Conservation (phyloP, 345 rosid species). For the Bruguiera parviflora region DNA sequence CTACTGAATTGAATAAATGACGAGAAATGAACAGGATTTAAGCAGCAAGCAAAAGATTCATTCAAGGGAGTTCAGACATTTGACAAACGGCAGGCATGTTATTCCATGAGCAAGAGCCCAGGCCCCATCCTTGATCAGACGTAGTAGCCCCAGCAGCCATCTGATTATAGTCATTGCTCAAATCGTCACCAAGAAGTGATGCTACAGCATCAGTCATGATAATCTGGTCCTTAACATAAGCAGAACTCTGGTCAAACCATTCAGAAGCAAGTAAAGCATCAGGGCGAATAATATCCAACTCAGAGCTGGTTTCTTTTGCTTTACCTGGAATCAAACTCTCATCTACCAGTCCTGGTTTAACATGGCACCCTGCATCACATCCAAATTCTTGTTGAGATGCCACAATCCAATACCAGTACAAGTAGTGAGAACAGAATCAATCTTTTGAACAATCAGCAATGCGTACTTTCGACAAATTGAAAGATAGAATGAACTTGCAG, state of each 20-base stretch:
- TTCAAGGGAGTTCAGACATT: conserved; percentile 55
- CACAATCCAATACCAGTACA: conserved; percentile 6
- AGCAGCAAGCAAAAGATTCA: conserved; percentile 9
- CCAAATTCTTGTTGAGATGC: conserved; percentile 5
- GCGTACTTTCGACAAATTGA: not conserved
- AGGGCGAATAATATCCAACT: conserved; percentile 41
- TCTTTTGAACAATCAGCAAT: not conserved
- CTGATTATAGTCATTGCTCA: conserved; percentile 53
- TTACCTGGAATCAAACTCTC: conserved; percentile 35
- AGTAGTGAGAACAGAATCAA: not conserved
- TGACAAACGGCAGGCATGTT: conserved; percentile 82
- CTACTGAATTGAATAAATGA: conserved; percentile 13
- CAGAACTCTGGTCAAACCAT: conserved; percentile 66
- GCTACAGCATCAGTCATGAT: conserved; percentile 59
- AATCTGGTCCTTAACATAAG: conserved; percentile 48
- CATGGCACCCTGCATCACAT: conserved; percentile 35
- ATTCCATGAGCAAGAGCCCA: conserved; percentile 70
- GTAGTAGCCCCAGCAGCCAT: conserved; percentile 44
- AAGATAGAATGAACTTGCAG: not conserved
- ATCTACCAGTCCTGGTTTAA: conserved; percentile 42
- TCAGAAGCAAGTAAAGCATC: conserved; percentile 69
- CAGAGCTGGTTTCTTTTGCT: conserved; percentile 29
- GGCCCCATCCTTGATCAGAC: conserved; percentile 55
- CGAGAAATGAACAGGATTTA: conserved; percentile 11
- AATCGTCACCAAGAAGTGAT: conserved; percentile 69